Conservation (phyloP, 495 filamentous ascomycete species). For the Talaromyces adpressus region DNA sequence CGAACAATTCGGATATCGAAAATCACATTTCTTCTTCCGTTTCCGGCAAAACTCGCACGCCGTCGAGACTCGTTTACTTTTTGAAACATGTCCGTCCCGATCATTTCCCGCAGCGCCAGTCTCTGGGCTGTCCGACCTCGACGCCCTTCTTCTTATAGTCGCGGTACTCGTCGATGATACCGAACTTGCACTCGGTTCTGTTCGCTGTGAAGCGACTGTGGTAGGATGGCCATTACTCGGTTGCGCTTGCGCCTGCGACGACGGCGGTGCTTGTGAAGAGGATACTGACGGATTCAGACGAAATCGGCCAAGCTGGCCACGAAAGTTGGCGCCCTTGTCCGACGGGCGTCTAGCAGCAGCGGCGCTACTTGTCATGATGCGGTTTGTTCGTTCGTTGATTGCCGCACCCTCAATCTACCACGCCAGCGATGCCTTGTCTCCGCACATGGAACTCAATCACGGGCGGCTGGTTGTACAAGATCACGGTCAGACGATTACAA, state of each 20-base stretch:
- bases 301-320: slow-evolving; percentile 40
- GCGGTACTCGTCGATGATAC: not conserved
- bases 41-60: slow-evolving; percentile 49
- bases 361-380: not conserved
- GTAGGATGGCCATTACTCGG: not conserved
- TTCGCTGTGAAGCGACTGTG: not conserved
- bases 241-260: not conserved
- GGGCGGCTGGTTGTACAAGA: not conserved
- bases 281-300: slow-evolving; percentile 19
- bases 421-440: not conserved
- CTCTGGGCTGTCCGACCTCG: slow-evolving; percentile 4
- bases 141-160: not conserved
- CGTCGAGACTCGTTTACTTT: slow-evolving; percentile 35
- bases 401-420: not conserved
- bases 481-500: not conserved
- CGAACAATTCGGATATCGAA: slow-evolving; percentile 46
- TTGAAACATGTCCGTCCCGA: not conserved
- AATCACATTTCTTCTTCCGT: slow-evolving; percentile 50
- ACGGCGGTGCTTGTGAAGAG: slow-evolving; percentile 12
- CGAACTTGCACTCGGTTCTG: not conserved
- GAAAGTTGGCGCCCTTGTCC: slow-evolving; percentile 20
- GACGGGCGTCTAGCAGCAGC: slow-evolving; percentile 1
- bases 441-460: not conserved
- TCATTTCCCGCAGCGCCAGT: not conserved
- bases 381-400: not conserved